A percentile compares a stretch with the other conserved stretches of the same genome.
Evolutionary conservation across 768 basidiomycete genomes (phyloP).

Genomic region (Neoboletus magnificus): DNA sequence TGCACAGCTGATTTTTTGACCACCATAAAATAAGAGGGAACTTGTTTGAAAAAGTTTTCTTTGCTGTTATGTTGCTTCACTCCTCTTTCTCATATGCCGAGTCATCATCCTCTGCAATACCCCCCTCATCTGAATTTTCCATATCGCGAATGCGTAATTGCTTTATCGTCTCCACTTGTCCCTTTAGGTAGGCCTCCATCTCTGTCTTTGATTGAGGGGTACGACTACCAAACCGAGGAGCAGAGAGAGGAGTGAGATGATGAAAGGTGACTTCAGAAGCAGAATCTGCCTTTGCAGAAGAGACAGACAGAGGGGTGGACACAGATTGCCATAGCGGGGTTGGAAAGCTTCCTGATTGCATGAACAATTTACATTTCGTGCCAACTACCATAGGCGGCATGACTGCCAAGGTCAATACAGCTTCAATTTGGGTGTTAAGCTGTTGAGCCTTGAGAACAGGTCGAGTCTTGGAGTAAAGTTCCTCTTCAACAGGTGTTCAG

Average conservation of each 20-base stretch:
- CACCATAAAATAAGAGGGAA: constrained; percentile 22
- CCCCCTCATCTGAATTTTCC: constrained; percentile 45
- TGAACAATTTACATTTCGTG: constrained; percentile 62
- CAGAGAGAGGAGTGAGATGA: constrained; percentile 33
- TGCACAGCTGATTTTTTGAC: constrained; percentile 28
- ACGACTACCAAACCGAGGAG: constrained; percentile 28
- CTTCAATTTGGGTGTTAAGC: constrained; percentile 22
- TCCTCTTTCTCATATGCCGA: constrained; percentile 53
- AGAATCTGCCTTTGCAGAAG: constrained; percentile 32
- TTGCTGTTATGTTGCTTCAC: constrained; percentile 30
- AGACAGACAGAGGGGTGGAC: constrained; percentile 38
- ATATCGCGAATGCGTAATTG: constrained; percentile 58
- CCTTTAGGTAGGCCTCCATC: constrained; percentile 38
- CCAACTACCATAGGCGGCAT: constrained; percentile 45
- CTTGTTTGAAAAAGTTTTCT: constrained; percentile 33
- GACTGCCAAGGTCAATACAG: constrained; percentile 7
- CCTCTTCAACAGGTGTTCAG: constrained; percentile 59
- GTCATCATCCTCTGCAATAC: constrained; percentile 41
- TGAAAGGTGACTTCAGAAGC: constrained; percentile 35
- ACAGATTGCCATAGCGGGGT: constrained; percentile 55
- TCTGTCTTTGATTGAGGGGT: constrained; percentile 36
- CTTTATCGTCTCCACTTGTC: constrained; percentile 64
- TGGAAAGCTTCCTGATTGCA: constrained; percentile 42
- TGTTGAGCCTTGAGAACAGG: constrained; percentile 38
- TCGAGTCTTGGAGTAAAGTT: constrained; percentile 38